These are phyloP conservation scores for Cercospora zeae-maydis DNA, from an alignment of 2,329 filamentous ascomycete genomes.

Conservation along the genomic window DNA sequence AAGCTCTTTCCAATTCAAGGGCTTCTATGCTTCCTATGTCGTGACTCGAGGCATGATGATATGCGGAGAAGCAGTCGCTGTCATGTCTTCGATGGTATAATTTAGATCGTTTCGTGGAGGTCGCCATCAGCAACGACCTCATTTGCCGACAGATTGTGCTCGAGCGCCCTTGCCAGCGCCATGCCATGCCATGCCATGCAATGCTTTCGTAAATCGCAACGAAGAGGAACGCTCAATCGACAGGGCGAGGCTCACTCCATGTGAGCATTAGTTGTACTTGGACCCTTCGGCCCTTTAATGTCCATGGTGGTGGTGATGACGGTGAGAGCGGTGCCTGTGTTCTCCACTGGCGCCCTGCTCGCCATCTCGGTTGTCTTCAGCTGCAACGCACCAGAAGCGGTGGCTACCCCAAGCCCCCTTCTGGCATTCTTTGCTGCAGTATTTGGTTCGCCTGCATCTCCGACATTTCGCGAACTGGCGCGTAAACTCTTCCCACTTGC, in stretches of 20 bases:
- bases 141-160: background rate
- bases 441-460: slow-evolving; percentile 87
- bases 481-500: slow-evolving; percentile 96
- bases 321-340: slow-evolving; percentile 27
- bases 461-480: slow-evolving; percentile 97
- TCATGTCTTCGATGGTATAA: slow-evolving; percentile 12
- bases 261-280: background rate
- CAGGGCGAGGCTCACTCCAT: background rate
- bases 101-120: slow-evolving; percentile 8
- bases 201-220: slow-evolving; percentile 6
- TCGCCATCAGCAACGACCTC: background rate
- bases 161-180: slow-evolving; percentile 6
- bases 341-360: slow-evolving; percentile 27
- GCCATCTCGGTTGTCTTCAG: slow-evolving; percentile 44
- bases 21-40: slow-evolving; percentile 8
- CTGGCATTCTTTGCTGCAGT: slow-evolving; percentile 98
- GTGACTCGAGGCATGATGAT: slow-evolving; percentile 8
- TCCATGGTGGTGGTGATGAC: slow-evolving; percentile 26
- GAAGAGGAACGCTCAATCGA: background rate
- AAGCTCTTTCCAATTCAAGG: slow-evolving; percentile 4
- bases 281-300: background rate
- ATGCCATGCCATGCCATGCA: slow-evolving; percentile 9
- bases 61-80: slow-evolving; percentile 4
- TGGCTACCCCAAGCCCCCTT: slow-evolving; percentile 99
- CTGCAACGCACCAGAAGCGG: slow-evolving; percentile 91